These are phyloP conservation scores for Citrus unshiu DNA, from an alignment of 345 rosid species.

Conservation along the genomic window DNA sequence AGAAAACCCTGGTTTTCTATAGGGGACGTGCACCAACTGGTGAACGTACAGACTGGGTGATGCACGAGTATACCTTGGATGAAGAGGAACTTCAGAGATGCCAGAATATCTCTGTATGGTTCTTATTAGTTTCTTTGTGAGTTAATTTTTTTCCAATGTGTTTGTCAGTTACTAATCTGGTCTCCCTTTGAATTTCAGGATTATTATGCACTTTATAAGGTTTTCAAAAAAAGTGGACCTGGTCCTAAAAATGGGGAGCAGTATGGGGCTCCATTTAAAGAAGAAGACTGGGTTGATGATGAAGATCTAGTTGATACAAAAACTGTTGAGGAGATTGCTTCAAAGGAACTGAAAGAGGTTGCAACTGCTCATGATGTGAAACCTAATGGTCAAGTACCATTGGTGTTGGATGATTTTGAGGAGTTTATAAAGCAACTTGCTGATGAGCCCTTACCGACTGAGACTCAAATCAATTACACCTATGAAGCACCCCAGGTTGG, in stretches of 20 bases:
- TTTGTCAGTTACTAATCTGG: conserved; percentile 4
- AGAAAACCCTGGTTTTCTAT: conserved; percentile 84
- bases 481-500: conserved; percentile 33
- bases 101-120: conserved; percentile 54
- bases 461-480: conserved; percentile 5
- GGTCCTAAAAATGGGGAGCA: conserved; percentile 98
- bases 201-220: conserved; percentile 75
- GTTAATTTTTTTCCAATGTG: not conserved
- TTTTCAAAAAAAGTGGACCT: conserved; percentile 86
- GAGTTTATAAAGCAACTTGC: conserved; percentile 40
- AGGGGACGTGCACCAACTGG: conserved; percentile 84
- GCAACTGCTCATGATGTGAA: conserved; percentile 22
- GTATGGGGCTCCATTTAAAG: conserved; percentile 88
- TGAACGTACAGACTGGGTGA: conserved; percentile 88
- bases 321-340: conserved; percentile 22
- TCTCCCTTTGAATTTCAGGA: conserved; percentile 33
- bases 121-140: not conserved
- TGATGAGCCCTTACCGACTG: conserved; percentile 30
- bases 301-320: conserved; percentile 21
- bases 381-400: conserved; percentile 18
- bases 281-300: conserved; percentile 81
- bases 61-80: conserved; percentile 86
- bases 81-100: conserved; percentile 75
- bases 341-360: conserved; percentile 24
- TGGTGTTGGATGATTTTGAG: conserved; percentile 37